phyloP scores from a whole-genome alignment of 305 asterid species.

The Solanum hybrid region DNA sequence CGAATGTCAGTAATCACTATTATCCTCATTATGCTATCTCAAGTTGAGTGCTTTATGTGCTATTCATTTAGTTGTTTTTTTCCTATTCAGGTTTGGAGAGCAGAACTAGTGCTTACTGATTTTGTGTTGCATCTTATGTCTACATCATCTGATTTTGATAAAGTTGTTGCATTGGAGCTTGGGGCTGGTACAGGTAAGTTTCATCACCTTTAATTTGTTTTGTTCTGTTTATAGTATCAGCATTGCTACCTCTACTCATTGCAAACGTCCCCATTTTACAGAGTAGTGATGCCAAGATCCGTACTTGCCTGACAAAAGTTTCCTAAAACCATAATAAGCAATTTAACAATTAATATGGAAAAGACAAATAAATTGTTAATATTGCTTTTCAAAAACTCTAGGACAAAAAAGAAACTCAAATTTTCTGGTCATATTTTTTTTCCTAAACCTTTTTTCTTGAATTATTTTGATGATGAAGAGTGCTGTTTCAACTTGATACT shows the following conservation, averaged over 20 bases:
- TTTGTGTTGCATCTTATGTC: conserved; percentile 65
- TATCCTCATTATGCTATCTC: background rate
- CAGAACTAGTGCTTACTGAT: conserved; percentile 81
- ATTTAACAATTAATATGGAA: background rate
- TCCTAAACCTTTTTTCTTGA: background rate
- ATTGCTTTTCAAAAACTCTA: background rate
- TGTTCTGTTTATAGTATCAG: conserved; percentile 1
- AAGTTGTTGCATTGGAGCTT: conserved; percentile 69
- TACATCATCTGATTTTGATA: conserved; percentile 47
- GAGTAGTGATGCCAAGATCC: background rate
- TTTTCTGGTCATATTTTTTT: background rate
- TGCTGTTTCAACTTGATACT: background rate
- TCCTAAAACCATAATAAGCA: background rate
- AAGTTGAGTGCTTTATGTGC: background rate
- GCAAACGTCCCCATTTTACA: background rate
- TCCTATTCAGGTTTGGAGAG: conserved; percentile 70
- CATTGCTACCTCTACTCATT: background rate
- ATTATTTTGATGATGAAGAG: background rate
- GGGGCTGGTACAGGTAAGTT: conserved; percentile 91
- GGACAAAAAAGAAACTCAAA: background rate
- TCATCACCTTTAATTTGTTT: conserved; percentile 8
- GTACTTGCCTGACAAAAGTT: background rate
- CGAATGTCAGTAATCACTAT: background rate
- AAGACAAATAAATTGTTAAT: background rate
- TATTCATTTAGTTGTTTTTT: background rate